Conservation (phyloP, 2,329 filamentous ascomycete species). For the Sphaerulina musiva region DNA sequence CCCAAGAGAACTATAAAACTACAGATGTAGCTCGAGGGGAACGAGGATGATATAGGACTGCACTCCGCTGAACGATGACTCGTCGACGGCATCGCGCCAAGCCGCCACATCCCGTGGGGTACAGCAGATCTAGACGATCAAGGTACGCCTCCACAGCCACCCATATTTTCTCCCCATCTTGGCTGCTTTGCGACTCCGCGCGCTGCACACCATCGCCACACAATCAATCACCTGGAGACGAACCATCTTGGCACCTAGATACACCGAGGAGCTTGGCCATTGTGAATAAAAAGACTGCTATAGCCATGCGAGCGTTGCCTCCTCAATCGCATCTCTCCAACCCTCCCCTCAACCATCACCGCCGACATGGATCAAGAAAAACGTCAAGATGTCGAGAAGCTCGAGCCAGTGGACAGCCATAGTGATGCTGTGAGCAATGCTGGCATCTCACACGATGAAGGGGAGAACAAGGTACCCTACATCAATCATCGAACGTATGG, state of each 20-base stretch:
- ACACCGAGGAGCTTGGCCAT: slow-evolving; percentile 11
- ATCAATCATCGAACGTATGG: background rate
- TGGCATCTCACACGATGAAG: background rate
- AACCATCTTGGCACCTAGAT: background rate
- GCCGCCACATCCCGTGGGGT: background rate
- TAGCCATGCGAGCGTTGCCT: background rate
- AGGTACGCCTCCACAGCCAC: slow-evolving; percentile 1
- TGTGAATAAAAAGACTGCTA: background rate
- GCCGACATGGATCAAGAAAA: slow-evolving; percentile 8
- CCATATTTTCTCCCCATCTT: no score
- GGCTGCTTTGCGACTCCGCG: slow-evolving; percentile 2
- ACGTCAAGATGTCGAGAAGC: slow-evolving; percentile 4
- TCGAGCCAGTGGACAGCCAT: slow-evolving; percentile 5
- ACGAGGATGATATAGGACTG: background rate
- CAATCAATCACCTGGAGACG: background rate
- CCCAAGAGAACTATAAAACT: background rate
- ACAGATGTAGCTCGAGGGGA: background rate
- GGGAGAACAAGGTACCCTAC: slow-evolving; percentile 11
- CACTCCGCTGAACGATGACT: background rate
- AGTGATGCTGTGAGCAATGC: background rate
- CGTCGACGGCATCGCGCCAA: background rate
- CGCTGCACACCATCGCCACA: background rate
- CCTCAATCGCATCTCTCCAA: background rate
- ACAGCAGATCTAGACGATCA: background rate
- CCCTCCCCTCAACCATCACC: background rate